Evolutionary conservation across 768 basidiomycete genomes (phyloP).

Genomic region (Leucogyrophana mollusca): DNA sequence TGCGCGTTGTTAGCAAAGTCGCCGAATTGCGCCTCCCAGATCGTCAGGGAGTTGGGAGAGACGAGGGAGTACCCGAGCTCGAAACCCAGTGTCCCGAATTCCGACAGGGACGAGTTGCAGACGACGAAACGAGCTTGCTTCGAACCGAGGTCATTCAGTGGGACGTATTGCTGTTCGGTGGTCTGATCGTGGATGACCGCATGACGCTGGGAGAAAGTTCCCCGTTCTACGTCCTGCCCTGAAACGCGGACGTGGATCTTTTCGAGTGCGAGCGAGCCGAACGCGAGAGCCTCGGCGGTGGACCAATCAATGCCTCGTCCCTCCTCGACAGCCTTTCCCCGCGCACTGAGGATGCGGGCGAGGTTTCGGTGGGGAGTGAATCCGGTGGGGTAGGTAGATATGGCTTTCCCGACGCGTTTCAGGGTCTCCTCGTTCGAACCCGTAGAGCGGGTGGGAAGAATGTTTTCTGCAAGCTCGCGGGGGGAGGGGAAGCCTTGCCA

Average conservation of each 20-base stretch:
- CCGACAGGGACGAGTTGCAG: constrained; percentile 90
- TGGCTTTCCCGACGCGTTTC: constrained; percentile 75
- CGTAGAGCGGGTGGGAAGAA: constrained; percentile 81
- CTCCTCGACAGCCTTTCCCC: constrained; percentile 86
- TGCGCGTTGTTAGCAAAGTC: constrained; percentile 95
- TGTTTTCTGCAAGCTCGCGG: constrained; percentile 84
- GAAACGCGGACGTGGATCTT: constrained; percentile 88
- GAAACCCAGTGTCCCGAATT: constrained; percentile 88
- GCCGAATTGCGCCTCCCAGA: constrained; percentile 96
- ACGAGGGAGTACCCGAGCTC: constrained; percentile 96
- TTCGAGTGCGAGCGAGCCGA: constrained; percentile 84
- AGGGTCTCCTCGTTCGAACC: constrained; percentile 75
- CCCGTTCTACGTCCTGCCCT: constrained; percentile 94
- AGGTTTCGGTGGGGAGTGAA: constrained; percentile 88
- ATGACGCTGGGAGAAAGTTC: constrained; percentile 94
- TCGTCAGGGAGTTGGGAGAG: constrained; percentile 79
- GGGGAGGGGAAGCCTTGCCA: constrained; percentile 98
- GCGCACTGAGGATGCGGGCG: constrained; percentile 76
- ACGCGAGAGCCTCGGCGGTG: constrained; percentile 90
- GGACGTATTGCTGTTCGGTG: constrained; percentile 81
- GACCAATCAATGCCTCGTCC: constrained; percentile 91
- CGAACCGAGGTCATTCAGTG: constrained; percentile 80
- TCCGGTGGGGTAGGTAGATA: constrained; percentile 75
- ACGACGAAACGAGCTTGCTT: constrained; percentile 84
- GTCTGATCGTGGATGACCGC: constrained; percentile 92